Percentiles rank a stretch among this genome's conserved stretches.
Evolutionary conservation across 306 rosid genomes (phyloP).

Genomic region (Mimosa bimucronata): DNA sequence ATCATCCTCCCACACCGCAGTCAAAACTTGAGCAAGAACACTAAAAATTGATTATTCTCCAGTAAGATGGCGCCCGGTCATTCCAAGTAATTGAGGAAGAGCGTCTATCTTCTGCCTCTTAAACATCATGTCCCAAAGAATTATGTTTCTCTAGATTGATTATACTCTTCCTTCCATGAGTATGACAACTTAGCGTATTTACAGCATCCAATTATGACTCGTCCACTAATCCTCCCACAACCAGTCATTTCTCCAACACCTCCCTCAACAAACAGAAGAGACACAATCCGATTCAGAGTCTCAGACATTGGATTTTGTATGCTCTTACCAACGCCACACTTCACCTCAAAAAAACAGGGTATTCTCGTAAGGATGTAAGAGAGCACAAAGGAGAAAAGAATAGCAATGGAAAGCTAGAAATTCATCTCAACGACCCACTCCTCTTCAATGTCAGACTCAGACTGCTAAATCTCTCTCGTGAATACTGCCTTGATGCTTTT

Average conservation of each 20-base stretch:
- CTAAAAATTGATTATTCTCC: neutral
- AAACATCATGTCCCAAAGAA: no score
- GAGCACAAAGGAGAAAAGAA: constrained; percentile 39
- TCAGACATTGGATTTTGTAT: constrained; percentile 18
- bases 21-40: neutral
- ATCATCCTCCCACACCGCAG: neutral
- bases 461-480: constrained; percentile 85
- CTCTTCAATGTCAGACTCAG: constrained; percentile 69
- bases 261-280: constrained; percentile 41
- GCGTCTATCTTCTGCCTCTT: no score
- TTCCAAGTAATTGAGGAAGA: no score
- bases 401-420: constrained; percentile 32
- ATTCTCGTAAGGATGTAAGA: constrained; percentile 22
- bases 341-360: constrained; percentile 42
- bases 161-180: constrained; percentile 30
- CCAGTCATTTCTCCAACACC: constrained; percentile 36
- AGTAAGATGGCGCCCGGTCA: neutral
- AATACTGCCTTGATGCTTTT: constrained; percentile 95
- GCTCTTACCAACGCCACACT: constrained; percentile 40
- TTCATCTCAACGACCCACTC: constrained; percentile 73
- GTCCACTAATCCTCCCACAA: constrained; percentile 30
- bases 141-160: neutral
- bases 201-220: constrained; percentile 54
- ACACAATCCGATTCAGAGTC: constrained; percentile 38
- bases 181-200: constrained; percentile 50